Base-by-base conservation (phyloP, 1,284 basidiomycete species). In the Dichomitus squalens region DNA sequence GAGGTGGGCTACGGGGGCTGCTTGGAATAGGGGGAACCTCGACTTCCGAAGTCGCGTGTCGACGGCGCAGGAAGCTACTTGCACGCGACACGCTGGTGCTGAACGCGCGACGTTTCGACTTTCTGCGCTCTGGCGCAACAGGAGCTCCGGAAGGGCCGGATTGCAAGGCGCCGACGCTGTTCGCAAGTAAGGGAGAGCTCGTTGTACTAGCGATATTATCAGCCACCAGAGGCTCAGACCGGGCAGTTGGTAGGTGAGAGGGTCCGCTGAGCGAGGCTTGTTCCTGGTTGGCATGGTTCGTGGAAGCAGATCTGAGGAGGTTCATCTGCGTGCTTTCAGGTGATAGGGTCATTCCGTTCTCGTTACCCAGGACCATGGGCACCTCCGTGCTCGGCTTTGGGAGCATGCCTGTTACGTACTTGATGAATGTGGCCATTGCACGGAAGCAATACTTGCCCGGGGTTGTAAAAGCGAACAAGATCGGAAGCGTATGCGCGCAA, bases 401-500 rank as follows among this genome's bases (percentile, higher is more conserved):
- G 12, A 65, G 64, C 70, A 80, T 78, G 20, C 81, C 82, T 0
- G 86, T 88, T 18, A 87, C 81, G 52, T 85, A 75, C 65, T 82
- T 87, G 62, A 76, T 79, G 71, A 91, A 91, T 6, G 75, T 77
- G 16, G 89, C 87, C 48, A 91, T 86, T 0, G 85, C 84, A 39
- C 89, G 81, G 72, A 84, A 88, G 68, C 89, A 92, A 67, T 82
- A 93, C 68, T 92, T 93, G 16, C 82, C 90, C 2, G 92, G 89
- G 0, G 86, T 91, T 2, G 90, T 90, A 75, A 95, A 94, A 0
- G 89, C 83, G 69, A 95, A 94, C 2, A 95, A 76, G 18, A 90
- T 77, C 0, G 93, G 92, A 9, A 95, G 75, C 52, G 88, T 79
- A 69, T 92, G 90, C 1, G 89, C 88, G 4, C 84, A 78, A 68